Base-by-base conservation (phyloP, 2,329 filamentous ascomycete species). In the Diaporthe citrichinensis region DNA sequence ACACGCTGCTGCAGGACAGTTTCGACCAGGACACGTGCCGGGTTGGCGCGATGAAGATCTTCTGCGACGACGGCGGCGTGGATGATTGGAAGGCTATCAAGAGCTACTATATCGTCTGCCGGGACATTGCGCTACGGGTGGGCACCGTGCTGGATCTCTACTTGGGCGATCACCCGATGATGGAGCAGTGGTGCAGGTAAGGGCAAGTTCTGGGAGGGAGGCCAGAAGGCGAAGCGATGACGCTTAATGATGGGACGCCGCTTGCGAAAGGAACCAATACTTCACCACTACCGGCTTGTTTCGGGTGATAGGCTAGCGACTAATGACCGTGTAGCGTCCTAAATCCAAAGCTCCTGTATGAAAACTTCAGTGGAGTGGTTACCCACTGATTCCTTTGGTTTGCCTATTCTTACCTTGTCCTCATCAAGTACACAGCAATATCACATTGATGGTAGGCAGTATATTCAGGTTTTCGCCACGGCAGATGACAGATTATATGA, bases 151-250 rank as follows among this genome's bases (percentile, higher is more conserved):
- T 71, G 17, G 10, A 4, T 4, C 17, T 72, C 12, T 15, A 72
- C n/a, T 6, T 72, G 55, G 2, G 7, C 15, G 17, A 36, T 12
- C 69, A 72, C 44, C 9, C 20, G 10, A 5, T 3, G 28, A 59
- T 72, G 69, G 20, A n/a, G 15, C 20, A 36, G 53, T 72, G 69
- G 69, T 41, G 39, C 15, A 23, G 17, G 0, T 28, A 0, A 28
- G 10, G 51, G 20, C 5, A 3, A 28, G n/a, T 2, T 2, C 12
- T 14, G 1, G n/a, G 51, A 28, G n/a, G n/a, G 0, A 55, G 1
- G 14, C 14, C 6, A 10, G 12, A 28, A 15, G 5, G 51, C 1
- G 25, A 28, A 15, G n/a, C 14, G 10, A 12, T 55, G 51, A 2
- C 23, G 51, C 14, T 28, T 55, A 1, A 0, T 3, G 51, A 3